phyloP scores from a whole-genome alignment of 2,329 filamentous ascomycete species.

The Fusarium zealandicum region DNA sequence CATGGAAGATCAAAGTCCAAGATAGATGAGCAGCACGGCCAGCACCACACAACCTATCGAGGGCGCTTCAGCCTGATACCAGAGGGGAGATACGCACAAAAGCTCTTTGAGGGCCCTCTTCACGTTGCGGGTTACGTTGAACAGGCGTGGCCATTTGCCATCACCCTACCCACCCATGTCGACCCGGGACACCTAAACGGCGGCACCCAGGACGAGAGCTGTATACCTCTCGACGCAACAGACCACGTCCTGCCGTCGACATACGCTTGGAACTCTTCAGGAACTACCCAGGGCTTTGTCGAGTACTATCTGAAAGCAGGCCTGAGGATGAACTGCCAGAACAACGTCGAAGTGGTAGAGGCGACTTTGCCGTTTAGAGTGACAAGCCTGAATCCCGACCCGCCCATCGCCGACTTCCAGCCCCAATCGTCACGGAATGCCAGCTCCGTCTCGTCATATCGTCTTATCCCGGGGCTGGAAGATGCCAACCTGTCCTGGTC shows the following conservation, averaged over 20 bases:
- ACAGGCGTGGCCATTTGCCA: slow-evolving; percentile 40
- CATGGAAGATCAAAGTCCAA: slow-evolving; percentile 41
- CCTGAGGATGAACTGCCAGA: slow-evolving; percentile 20
- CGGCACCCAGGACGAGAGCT: not conserved
- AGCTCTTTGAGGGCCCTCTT: slow-evolving; percentile 36
- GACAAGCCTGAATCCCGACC: not conserved
- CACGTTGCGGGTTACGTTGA: slow-evolving; percentile 31
- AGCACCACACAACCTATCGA: too few relatives aligned
- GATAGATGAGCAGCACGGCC: slow-evolving; percentile 21
- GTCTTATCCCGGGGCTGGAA: slow-evolving; percentile 44
- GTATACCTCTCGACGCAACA: not conserved
- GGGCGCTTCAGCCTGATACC: slow-evolving; percentile 39
- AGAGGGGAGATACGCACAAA: not conserved
- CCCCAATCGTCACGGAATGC: not conserved
- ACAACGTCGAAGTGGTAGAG: not conserved
- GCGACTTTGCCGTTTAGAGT: slow-evolving; percentile 39
- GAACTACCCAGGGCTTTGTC: slow-evolving; percentile 4
- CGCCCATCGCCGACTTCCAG: slow-evolving; percentile 31
- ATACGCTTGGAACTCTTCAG: not conserved
- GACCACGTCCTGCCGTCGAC: slow-evolving; percentile 10
- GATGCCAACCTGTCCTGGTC: slow-evolving; percentile 42
- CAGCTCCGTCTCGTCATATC: slow-evolving; percentile 26
- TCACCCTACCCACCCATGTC: slow-evolving; percentile 39
- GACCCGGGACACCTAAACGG: not conserved
- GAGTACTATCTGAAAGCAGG: slow-evolving; percentile 48